These are phyloP conservation scores for Alternaria triticimaculans DNA, from an alignment of 2,329 filamentous ascomycete species.

Conservation along the genomic window DNA sequence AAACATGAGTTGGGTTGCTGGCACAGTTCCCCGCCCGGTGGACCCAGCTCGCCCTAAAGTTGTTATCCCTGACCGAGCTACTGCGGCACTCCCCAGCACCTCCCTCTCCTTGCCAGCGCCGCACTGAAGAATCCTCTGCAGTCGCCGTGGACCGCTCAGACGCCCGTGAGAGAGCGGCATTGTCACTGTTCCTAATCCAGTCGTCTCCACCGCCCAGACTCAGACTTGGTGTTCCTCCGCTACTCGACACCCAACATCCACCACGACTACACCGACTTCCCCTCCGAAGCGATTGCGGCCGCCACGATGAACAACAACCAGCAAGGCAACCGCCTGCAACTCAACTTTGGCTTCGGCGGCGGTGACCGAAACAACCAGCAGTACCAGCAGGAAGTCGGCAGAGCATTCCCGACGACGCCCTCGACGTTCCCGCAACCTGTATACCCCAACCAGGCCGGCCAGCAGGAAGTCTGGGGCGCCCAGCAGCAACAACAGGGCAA, in stretches of 20 bases:
- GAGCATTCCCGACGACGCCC: slow-evolving; percentile 72
- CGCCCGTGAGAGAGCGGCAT: slow-evolving; percentile 22
- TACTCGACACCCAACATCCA: slow-evolving; percentile 7
- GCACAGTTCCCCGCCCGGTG: slow-evolving; percentile 11
- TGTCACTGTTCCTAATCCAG: slow-evolving; percentile 10
- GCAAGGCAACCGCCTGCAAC: slow-evolving; percentile 56
- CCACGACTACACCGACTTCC: slow-evolving; percentile 10
- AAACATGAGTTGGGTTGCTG: slow-evolving; percentile 7
- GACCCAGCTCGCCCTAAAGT: slow-evolving; percentile 13
- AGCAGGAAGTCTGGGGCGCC: slow-evolving; percentile 66
- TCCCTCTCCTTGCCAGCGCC: slow-evolving; percentile 22
- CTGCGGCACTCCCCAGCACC: slow-evolving; percentile 21
- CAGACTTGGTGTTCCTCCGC: slow-evolving; percentile 21
- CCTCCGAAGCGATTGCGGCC: slow-evolving; percentile 18
- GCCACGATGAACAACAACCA: slow-evolving; percentile 47
- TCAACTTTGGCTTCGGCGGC: slow-evolving; percentile 58
- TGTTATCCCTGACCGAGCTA: slow-evolving; percentile 43
- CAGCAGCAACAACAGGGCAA: slow-evolving; percentile 47
- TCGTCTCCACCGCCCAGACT: slow-evolving; percentile 19
- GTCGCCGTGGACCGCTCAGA: slow-evolving; percentile 21
- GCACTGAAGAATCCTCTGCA: slow-evolving; percentile 24
- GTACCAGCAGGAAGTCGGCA: slow-evolving; percentile 53
- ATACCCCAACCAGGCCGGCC: slow-evolving; percentile 65
- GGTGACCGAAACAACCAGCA: slow-evolving; percentile 48
- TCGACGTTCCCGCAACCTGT: slow-evolving; percentile 96